phyloP scores from a whole-genome alignment of 306 rosid genomes.

The Cucurbita pepo region DNA sequence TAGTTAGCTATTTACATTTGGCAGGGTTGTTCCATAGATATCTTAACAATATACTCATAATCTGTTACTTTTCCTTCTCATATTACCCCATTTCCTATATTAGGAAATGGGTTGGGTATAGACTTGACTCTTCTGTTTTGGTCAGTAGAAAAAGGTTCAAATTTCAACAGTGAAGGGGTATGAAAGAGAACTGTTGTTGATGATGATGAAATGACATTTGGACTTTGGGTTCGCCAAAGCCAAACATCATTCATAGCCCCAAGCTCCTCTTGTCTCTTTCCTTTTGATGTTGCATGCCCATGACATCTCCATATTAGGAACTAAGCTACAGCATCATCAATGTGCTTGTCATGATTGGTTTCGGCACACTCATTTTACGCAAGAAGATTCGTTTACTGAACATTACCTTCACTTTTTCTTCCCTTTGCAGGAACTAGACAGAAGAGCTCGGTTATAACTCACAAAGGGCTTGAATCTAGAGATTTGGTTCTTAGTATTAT shows the following conservation, averaged over 20 bases:
- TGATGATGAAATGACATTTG: not conserved
- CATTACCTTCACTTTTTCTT: not conserved
- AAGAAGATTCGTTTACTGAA: not conserved
- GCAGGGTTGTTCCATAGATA: not conserved
- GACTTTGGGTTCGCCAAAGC: not conserved
- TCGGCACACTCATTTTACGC: not conserved
- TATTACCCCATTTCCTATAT: not conserved
- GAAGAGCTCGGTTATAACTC: not conserved
- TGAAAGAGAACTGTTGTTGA: not conserved
- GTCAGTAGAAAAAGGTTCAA: not conserved
- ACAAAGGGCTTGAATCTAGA: not conserved
- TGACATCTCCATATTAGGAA: not conserved
- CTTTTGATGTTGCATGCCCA: slow-evolving; percentile 5
- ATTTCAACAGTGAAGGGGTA: not conserved
- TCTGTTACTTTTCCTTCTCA: not conserved
- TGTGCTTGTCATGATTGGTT: slow-evolving; percentile 1
- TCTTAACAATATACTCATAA: not conserved
- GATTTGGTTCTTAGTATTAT: not conserved
- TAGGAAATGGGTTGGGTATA: not conserved
- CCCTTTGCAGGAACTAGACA: not conserved
- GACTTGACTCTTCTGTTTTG: not conserved
- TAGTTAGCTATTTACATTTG: not conserved
- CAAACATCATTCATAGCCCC: not conserved
- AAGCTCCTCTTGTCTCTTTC: slow-evolving; percentile 1
- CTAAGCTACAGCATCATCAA: not conserved